Evolutionary conservation across 1,139 yeast species (phyloP).

Genomic region (Hansenula anomala): DNA sequence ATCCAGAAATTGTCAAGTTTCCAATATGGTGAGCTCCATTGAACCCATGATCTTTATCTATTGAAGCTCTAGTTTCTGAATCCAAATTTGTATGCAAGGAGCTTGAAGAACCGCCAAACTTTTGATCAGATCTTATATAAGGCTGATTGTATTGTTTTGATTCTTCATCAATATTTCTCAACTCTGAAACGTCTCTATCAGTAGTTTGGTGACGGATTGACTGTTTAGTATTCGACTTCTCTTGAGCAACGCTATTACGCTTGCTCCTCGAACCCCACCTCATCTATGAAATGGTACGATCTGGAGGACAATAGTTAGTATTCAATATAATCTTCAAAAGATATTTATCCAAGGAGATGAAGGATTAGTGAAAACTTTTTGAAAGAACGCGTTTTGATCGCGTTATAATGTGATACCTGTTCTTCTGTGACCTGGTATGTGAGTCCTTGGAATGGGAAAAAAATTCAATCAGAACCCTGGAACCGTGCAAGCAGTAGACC

Average conservation of each 20-base stretch:
- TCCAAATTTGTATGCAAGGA: not conserved
- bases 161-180: not conserved
- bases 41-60: not conserved
- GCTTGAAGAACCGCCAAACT: not conserved
- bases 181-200: not conserved
- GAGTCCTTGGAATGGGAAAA: too few relatives aligned
- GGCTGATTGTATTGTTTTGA: not conserved
- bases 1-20: conserved; percentile 1
- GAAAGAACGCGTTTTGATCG: too few relatives aligned
- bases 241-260: conserved; percentile 22
- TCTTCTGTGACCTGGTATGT: not conserved
- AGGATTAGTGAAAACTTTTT: too few relatives aligned
- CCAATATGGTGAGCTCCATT: not conserved
- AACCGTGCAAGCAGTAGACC: too few relatives aligned
- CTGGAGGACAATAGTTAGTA: too few relatives aligned
- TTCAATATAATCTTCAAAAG: too few relatives aligned
- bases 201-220: too few relatives aligned
- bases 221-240: conserved; percentile 5
- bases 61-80: not conserved
- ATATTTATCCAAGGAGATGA: too few relatives aligned
- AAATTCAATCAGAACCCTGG: too few relatives aligned
- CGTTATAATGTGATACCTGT: not conserved
- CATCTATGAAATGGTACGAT: conserved; percentile 7
- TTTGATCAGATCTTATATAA: not conserved
- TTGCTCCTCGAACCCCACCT: conserved; percentile 24